Evolutionary conservation across 1,284 basidiomycete species (phyloP), one percentile per base, ranked within the genome.

Genomic region (Ceratobasidium sp.): DNA sequence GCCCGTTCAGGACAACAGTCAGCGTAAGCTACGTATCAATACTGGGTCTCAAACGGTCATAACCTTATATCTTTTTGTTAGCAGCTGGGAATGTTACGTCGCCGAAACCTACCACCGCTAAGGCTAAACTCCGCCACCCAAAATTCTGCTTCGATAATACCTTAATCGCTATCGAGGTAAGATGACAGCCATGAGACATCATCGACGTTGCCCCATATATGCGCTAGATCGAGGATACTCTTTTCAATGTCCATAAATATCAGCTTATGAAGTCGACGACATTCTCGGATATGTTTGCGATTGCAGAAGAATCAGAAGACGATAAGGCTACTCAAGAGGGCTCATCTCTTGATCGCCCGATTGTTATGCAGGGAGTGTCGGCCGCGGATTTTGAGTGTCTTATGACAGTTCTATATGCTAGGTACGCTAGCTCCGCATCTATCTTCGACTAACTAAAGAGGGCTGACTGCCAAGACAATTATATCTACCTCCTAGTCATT

Each of bases 221-320:
- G 17, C 42, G 0, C 67, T 20, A 85, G 85, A 83, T 84, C 0
- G 84, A 85, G 73, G 81, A 82, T 20, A 80, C 78, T 0, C 44
- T 85, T 0, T 85, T 84, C 80, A 81, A 79, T 7, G 80, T 85
- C 0, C 83, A 84, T 61, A 81, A 64, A 28, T 64, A 64, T 20
- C 61, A 64, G 61, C 61, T 64, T 40, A 17, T n/a, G n/a, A n/a
- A n/a, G n/a, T n/a, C n/a, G n/a, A n/a, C n/a, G n/a, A n/a, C n/a
- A n/a, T n/a, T n/a, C 33, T 64, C 61, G 2, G 61, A 64, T 23
- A 64, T 64, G 61, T 64, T 64, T 28, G 9, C 10, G 13, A 64
- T n/a, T 20, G 61, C 38, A 12, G 26, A 62, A 20, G 6, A n/a
- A 5, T 38, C 59, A 2, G 10, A 13, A 10, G 50, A 42, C n/a